Evolutionary conservation across 2,329 filamentous ascomycete species (phyloP).

Genomic region (Shiraia sp.): DNA sequence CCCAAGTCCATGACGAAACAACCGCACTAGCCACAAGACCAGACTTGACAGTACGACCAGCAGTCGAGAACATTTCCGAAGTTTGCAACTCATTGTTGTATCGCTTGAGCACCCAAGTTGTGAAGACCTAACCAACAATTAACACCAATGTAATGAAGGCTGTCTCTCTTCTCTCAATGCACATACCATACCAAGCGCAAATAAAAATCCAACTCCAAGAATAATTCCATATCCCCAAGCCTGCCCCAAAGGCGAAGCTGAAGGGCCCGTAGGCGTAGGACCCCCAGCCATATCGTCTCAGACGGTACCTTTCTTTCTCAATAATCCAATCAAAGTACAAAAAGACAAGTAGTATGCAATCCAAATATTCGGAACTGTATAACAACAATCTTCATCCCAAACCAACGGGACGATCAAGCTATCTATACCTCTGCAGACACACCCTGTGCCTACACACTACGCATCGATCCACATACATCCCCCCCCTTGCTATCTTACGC

Average conservation of each 20-base stretch:
- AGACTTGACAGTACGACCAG: constrained; percentile 37
- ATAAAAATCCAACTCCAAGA: constrained; percentile 36
- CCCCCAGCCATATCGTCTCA: constrained; percentile 37
- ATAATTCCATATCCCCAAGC: constrained; percentile 41
- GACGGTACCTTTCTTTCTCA: constrained; percentile 7
- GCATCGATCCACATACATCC: too few species aligned
- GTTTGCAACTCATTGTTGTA: constrained; percentile 38
- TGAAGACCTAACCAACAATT: constrained; percentile 20
- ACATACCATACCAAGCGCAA: constrained; percentile 34
- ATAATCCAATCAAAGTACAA: constrained; percentile 6
- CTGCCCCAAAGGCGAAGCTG: constrained; percentile 30
- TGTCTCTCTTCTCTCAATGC: neutral
- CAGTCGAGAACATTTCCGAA: constrained; percentile 37
- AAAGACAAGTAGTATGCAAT: too few species aligned
- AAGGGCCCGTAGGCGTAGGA: constrained; percentile 27
- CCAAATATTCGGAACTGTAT: too few species aligned
- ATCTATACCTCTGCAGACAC: constrained; percentile 1
- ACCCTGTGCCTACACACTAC: too few species aligned
- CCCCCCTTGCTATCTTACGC: too few species aligned
- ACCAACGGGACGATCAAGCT: neutral
- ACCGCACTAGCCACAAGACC: constrained; percentile 37
- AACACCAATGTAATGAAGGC: neutral
- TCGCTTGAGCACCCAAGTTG: constrained; percentile 34
- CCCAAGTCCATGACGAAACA: constrained; percentile 36
- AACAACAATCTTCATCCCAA: neutral